Conservation (phyloP, 148 eudicot genomes). For the Nyssa sinensis region DNA sequence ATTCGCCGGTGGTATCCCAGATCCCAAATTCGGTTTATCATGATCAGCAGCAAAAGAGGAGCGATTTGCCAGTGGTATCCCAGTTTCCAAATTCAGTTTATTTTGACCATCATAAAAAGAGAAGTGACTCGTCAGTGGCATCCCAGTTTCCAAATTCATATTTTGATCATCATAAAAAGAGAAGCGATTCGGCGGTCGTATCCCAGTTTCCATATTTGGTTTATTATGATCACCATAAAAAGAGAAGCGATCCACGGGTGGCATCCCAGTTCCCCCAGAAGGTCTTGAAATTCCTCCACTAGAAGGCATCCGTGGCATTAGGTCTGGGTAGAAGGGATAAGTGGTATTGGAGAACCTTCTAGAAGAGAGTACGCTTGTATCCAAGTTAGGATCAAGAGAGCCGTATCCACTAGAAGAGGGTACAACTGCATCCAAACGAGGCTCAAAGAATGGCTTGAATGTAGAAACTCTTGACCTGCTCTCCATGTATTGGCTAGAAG, state of each 20-base stretch:
- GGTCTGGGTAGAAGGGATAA: conserved; percentile 26
- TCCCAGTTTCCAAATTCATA: too few species aligned
- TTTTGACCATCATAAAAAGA: too few species aligned
- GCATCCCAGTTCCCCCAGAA: conserved; percentile 24
- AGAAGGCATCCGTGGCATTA: conserved; percentile 25
- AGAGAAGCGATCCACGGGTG: conserved; percentile 25
- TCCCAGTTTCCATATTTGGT: too few species aligned
- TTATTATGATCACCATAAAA: conserved; percentile 28
- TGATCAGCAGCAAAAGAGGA: too few species aligned
- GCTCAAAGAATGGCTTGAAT: conserved; percentile 16
- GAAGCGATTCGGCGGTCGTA: too few species aligned
- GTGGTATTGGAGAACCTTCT: conserved; percentile 21
- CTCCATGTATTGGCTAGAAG: conserved; percentile 11
- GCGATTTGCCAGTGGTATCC: too few species aligned
- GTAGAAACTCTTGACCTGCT: conserved; percentile 15
- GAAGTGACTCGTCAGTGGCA: too few species aligned
- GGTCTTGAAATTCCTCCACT: conserved; percentile 21
- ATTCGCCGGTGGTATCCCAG: conserved; percentile 28
- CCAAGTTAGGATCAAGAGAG: conserved; percentile 21
- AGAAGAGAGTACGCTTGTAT: conserved; percentile 22
- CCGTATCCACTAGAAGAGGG: conserved; percentile 20
- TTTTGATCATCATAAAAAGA: too few species aligned
- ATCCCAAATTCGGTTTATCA: too few species aligned
- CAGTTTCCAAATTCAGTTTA: too few species aligned
- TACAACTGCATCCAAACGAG: conserved; percentile 16